Percentiles rank a stretch among this genome's conserved stretches.
phyloP scores from a whole-genome alignment of 73 alveolate genomes.

The Paramecium sexaurelia region DNA sequence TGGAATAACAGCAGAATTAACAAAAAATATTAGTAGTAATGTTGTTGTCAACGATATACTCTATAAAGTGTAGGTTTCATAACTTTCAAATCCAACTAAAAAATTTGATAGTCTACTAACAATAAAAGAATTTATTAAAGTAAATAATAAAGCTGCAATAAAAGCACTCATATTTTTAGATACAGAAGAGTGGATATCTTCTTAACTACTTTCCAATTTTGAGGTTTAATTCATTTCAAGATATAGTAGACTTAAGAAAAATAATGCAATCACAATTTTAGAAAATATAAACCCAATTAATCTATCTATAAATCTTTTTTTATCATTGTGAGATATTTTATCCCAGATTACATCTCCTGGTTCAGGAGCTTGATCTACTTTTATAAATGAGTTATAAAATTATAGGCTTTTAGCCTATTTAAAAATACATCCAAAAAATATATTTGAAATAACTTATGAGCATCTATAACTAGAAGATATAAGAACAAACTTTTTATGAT shows the following conservation, averaged over 20 bases:
- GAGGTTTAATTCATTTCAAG: too few relatives aligned
- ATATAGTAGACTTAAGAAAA: neutral
- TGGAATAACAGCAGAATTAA: constrained; percentile 44
- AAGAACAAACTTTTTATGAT: neutral
- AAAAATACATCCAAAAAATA: neutral
- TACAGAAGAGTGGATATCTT: too few relatives aligned
- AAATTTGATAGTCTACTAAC: neutral
- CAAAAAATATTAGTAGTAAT: constrained; percentile 3
- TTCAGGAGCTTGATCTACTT: constrained; percentile 69
- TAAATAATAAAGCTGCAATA: constrained; percentile 11
- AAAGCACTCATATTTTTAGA: neutral
- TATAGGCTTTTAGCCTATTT: neutral
- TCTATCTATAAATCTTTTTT: neutral
- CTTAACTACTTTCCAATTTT: too few relatives aligned
- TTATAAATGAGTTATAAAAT: neutral
- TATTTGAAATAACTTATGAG: neutral
- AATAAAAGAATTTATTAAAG: constrained; percentile 39
- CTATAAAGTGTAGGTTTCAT: constrained; percentile 43
- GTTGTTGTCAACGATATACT: constrained; percentile 21
- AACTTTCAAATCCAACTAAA: constrained; percentile 40
- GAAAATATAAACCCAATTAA: constrained; percentile 11
- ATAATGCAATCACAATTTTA: neutral
- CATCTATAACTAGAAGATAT: neutral
- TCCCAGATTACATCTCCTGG: constrained; percentile 65
- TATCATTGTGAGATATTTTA: neutral